phyloP scores from a whole-genome alignment of 495 filamentous ascomycete genomes.

The Hypomontagnella submonticulosa region DNA sequence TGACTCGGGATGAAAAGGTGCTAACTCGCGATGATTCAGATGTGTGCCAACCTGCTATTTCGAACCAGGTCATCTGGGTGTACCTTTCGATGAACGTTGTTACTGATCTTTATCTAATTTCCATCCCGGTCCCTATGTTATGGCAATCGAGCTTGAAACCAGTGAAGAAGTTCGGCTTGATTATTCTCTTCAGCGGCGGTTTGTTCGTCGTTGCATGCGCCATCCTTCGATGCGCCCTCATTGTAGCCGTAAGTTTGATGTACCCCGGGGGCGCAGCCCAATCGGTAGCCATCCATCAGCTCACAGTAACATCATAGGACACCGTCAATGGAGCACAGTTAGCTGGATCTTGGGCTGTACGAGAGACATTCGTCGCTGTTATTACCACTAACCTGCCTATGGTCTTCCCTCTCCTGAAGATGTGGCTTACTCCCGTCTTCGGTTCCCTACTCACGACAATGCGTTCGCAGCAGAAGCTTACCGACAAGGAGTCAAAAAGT shows the following conservation, averaged over 20 bases:
- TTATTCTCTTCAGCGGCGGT: slow-evolving; percentile 60
- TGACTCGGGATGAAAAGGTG: neutral
- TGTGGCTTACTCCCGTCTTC: slow-evolving; percentile 55
- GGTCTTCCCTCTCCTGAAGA: slow-evolving; percentile 62
- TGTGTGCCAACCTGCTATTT: slow-evolving; percentile 60
- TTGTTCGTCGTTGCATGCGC: slow-evolving; percentile 63
- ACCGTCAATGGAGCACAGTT: slow-evolving; percentile 59
- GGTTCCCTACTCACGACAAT: slow-evolving; percentile 46
- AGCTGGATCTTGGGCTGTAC: slow-evolving; percentile 62
- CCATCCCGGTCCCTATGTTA: slow-evolving; percentile 63
- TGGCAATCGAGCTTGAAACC: slow-evolving; percentile 59
- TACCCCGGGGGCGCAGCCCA: neutral
- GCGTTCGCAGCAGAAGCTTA: slow-evolving; percentile 47
- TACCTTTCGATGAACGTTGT: slow-evolving; percentile 58
- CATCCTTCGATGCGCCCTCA: slow-evolving; percentile 59
- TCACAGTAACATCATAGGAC: slow-evolving; percentile 47
- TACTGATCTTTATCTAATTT: slow-evolving; percentile 61
- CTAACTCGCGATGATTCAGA: slow-evolving; percentile 43
- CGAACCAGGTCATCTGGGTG: slow-evolving; percentile 55
- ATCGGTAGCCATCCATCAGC: neutral
- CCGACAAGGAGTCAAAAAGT: slow-evolving; percentile 41
- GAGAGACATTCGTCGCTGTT: slow-evolving; percentile 64
- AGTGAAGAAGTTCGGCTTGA: slow-evolving; percentile 58
- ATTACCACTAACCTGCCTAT: slow-evolving; percentile 65
- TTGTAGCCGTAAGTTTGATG: slow-evolving; percentile 53